Conservation (phyloP, 805 yeast genomes). For the Yamadazyma paraphyllophila region DNA sequence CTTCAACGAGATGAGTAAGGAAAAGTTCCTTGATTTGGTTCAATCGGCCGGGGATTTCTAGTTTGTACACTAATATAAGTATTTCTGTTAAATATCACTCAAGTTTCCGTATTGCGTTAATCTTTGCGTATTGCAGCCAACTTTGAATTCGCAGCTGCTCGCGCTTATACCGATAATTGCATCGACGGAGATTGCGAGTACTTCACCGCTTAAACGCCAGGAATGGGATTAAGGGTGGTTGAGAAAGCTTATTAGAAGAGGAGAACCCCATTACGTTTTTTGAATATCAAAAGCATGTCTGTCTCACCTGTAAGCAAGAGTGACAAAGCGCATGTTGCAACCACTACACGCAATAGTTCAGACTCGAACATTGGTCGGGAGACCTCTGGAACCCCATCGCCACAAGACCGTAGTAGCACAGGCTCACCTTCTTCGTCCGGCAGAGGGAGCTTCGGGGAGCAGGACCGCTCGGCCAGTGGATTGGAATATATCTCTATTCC, state of each 20-base stretch:
- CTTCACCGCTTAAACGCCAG: too few species aligned
- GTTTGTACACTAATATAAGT: not conserved
- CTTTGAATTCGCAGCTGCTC: not conserved
- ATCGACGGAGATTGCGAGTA: not conserved
- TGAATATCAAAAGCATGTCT: not conserved
- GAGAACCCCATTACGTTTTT: too few species aligned
- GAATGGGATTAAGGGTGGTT: too few species aligned
- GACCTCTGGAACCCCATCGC: too few species aligned
- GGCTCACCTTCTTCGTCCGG: not conserved
- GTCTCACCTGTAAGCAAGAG: not conserved
- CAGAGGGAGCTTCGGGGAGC: not conserved
- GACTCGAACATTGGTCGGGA: not conserved
- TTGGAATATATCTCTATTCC: not conserved
- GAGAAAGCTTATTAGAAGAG: too few species aligned
- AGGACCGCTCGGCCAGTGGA: too few species aligned
- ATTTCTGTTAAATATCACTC: too few species aligned
- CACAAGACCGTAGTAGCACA: too few species aligned
- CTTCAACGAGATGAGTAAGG: constrained; percentile 80
- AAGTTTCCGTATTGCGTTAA: not conserved
- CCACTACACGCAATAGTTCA: constrained; percentile 6
- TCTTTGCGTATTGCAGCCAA: not conserved
- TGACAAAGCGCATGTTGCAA: constrained; percentile 6
- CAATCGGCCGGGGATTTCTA: constrained; percentile 8
- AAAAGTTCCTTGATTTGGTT: constrained; percentile 83
- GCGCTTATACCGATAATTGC: not conserved